Conservation (phyloP, 2,329 filamentous ascomycete species). For the Colletotrichum filicis region DNA sequence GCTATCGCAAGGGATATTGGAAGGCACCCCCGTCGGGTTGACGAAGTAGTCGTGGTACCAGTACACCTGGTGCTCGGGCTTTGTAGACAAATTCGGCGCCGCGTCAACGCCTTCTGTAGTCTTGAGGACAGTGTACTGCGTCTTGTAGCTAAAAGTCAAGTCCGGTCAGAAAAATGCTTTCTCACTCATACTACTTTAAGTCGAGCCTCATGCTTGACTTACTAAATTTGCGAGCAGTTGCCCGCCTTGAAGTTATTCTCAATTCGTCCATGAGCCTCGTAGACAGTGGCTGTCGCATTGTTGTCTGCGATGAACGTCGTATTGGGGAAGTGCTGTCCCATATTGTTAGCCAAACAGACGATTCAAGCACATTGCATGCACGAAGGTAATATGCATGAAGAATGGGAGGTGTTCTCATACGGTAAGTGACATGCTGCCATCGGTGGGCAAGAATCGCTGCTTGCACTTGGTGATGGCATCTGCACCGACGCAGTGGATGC, state of each 20-base stretch:
- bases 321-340: constrained; percentile 24
- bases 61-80: constrained; percentile 26
- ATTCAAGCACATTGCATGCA: too few species aligned
- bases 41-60: constrained; percentile 32
- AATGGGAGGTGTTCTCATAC: not conserved
- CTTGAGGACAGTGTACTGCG: constrained; percentile 26
- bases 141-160: constrained; percentile 16
- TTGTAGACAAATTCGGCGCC: constrained; percentile 17
- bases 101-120: constrained; percentile 11
- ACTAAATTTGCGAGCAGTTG: constrained; percentile 31
- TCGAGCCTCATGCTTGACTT: not conserved
- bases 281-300: constrained; percentile 23
- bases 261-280: constrained; percentile 21
- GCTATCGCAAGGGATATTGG: constrained; percentile 27
- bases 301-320: constrained; percentile 20
- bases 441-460: constrained; percentile 18
- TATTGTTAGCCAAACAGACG: not conserved
- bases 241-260: constrained; percentile 28
- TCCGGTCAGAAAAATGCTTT: not conserved
- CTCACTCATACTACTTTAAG: accelerated
- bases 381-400: too few species aligned
- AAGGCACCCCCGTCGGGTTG: constrained; percentile 22
- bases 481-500: constrained; percentile 28
- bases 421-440: constrained; percentile 28
- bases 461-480: constrained; percentile 27